Evolutionary conservation across 306 rosid genomes (phyloP).

Genomic region (Chamaecrista fasciculata): DNA sequence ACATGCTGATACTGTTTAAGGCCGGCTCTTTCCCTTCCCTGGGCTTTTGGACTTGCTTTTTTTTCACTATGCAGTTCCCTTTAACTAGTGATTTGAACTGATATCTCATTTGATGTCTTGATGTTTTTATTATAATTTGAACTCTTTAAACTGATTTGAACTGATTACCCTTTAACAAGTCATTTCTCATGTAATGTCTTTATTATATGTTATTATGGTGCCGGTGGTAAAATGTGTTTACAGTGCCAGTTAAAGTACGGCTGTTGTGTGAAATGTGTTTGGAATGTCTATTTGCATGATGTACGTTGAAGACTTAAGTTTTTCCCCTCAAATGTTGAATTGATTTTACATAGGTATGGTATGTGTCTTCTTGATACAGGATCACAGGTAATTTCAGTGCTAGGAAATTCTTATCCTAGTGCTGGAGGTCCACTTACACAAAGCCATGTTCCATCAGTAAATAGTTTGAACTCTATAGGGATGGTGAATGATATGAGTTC

Average conservation of each 20-base stretch:
- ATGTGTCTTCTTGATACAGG: conserved; percentile 60
- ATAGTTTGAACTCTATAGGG: conserved; percentile 82
- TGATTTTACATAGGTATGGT: not conserved
- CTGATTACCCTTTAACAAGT: no score
- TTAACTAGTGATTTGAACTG: not conserved
- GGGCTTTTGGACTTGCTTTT: not conserved
- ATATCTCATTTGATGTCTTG: conserved; percentile 6
- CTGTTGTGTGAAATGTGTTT: not conserved
- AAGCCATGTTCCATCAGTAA: conserved; percentile 72
- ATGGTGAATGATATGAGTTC: conserved; percentile 90
- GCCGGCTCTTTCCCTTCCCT: not conserved
- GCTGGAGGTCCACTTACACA: conserved; percentile 90
- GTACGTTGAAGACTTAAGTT: not conserved
- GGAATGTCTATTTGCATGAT: conserved; percentile 1
- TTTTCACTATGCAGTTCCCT: not conserved
- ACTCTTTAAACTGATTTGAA: not conserved
- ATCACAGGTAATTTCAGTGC: conserved; percentile 85
- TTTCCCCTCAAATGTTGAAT: not conserved
- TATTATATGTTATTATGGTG: not conserved
- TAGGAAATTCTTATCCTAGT: conserved; percentile 78
- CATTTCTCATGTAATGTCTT: conserved; percentile 12
- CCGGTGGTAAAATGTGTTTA: not conserved
- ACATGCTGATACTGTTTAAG: not conserved
- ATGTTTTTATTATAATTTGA: no score
- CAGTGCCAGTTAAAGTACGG: not conserved